Conservation (phyloP, 2,329 filamentous ascomycete genomes). For the Trichoderma cornu-damae region DNA sequence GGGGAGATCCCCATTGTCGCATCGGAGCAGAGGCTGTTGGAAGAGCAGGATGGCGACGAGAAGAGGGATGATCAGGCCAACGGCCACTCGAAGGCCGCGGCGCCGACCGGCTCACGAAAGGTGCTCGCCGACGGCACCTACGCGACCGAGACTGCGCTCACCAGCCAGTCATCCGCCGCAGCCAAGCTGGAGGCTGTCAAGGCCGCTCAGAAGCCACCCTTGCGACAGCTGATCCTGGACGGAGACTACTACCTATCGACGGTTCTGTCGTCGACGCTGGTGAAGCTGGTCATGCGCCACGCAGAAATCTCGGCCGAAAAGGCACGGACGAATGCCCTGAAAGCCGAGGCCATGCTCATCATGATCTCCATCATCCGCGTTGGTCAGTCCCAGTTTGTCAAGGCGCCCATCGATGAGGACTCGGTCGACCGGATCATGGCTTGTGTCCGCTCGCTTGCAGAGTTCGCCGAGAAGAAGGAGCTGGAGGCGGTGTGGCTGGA, state of each 20-base stretch:
- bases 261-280: constrained; percentile 91
- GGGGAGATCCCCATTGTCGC: constrained; percentile 96
- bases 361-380: constrained; percentile 99
- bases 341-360: constrained; percentile 97
- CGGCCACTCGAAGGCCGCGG: constrained; percentile 68
- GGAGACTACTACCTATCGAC: constrained; percentile 95
- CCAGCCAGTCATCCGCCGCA: constrained; percentile 82
- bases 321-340: constrained; percentile 85
- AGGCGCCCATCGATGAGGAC: constrained; percentile 94
- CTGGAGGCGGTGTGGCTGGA: constrained; percentile 89
- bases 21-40: constrained; percentile 85
- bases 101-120: constrained; percentile 79
- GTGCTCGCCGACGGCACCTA: constrained; percentile 96
- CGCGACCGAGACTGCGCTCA: constrained; percentile 92
- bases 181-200: constrained; percentile 95
- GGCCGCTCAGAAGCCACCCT: constrained; percentile 89
- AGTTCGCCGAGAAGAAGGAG: constrained; percentile 84
- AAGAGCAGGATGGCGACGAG: constrained; percentile 71
- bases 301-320: constrained; percentile 83
- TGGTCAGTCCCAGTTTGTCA: constrained; percentile 97
- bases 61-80: constrained; percentile 66
- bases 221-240: constrained; percentile 91
- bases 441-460: constrained; percentile 84
- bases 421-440: constrained; percentile 99
- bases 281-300: constrained; percentile 96